A percentile compares a stretch with the other conserved stretches of the same genome.
phyloP scores from a whole-genome alignment of 192 early-diverging fungal species.

The Mycoemilia scoparia region DNA sequence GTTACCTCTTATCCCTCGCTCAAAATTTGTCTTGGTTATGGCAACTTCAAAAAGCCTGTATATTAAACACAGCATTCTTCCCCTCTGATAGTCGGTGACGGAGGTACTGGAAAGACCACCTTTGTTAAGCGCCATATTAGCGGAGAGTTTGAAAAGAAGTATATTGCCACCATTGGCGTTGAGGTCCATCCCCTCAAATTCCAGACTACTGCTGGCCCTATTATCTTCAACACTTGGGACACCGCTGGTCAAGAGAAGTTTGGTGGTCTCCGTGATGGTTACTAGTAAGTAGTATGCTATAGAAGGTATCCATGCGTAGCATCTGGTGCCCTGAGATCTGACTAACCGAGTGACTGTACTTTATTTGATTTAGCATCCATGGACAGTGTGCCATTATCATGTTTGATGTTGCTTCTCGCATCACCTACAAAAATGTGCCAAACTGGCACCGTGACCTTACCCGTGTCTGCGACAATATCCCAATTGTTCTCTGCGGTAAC shows the following conservation, averaged over 20 bases:
- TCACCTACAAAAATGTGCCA: conserved; percentile 99
- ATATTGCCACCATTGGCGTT: conserved; percentile 98
- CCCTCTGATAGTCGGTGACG: conserved; percentile 98
- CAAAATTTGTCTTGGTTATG: too few species aligned
- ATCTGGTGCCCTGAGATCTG: too few species aligned
- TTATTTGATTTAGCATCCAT: too few species aligned
- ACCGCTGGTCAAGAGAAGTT: conserved; percentile 99
- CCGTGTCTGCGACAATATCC: conserved; percentile 99
- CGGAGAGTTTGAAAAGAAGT: conserved; percentile 99
- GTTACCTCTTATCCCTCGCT: too few species aligned
- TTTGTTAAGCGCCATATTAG: conserved; percentile 99
- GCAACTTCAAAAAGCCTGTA: too few species aligned
- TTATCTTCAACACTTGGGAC: conserved; percentile 99
- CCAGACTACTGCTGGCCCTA: conserved; percentile 91
- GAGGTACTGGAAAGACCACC: conserved; percentile 99
- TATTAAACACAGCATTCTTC: too few species aligned
- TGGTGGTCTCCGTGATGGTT: conserved; percentile 98
- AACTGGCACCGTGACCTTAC: conserved; percentile 99
- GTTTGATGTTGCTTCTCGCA: conserved; percentile 99
- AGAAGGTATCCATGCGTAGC: background rate
- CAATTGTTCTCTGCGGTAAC: conserved; percentile 99
- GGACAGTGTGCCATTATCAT: conserved; percentile 99
- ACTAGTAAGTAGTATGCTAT: conserved; percentile 67
- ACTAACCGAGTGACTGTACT: conserved; percentile 14
- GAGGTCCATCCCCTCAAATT: conserved; percentile 97